phyloP scores from a whole-genome alignment of 805 yeast genomes.

The Starmerella stellata region DNA sequence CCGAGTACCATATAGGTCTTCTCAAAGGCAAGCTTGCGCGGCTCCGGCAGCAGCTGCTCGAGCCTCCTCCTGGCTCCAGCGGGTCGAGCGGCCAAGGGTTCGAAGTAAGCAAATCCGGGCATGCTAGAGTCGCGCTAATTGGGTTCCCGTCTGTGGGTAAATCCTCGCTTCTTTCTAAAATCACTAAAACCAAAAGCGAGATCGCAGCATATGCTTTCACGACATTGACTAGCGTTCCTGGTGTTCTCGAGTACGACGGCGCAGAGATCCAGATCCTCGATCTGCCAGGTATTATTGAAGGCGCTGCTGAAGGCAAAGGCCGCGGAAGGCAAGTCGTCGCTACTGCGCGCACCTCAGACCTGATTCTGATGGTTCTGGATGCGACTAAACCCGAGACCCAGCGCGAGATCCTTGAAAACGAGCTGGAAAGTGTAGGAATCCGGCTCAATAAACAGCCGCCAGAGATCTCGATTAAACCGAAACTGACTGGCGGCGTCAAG shows the following conservation, averaged over 20 bases:
- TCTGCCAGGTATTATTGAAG: conserved; percentile 90
- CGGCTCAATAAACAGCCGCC: conserved; percentile 70
- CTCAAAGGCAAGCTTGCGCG: conserved; percentile 88
- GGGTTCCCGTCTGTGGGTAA: conserved; percentile 98
- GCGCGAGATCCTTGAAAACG: conserved; percentile 67
- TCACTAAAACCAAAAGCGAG: conserved; percentile 85
- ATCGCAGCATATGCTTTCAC: conserved; percentile 93
- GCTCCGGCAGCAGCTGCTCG: conserved; percentile 74
- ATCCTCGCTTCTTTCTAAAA: conserved; percentile 71
- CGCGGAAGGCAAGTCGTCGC: conserved; percentile 94
- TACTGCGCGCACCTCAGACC: conserved; percentile 86
- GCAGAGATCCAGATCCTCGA: conserved; percentile 96
- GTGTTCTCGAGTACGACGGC: conserved; percentile 84
- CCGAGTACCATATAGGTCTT: conserved; percentile 89
- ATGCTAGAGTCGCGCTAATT: conserved; percentile 84
- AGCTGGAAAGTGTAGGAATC: conserved; percentile 85
- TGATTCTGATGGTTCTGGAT: conserved; percentile 82
- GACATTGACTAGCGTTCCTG: conserved; percentile 90
- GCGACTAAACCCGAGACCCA: conserved; percentile 90
- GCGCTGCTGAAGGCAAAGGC: conserved; percentile 94
- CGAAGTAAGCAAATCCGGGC: conserved; percentile 89
- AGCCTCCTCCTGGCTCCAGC: conserved; percentile 63
- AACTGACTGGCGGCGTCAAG: conserved; percentile 84
- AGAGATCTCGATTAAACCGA: conserved; percentile 55
- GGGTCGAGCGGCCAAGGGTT: conserved; percentile 68